phyloP scores from a whole-genome alignment of 2,329 filamentous ascomycete genomes.

The Knufia petricola region DNA sequence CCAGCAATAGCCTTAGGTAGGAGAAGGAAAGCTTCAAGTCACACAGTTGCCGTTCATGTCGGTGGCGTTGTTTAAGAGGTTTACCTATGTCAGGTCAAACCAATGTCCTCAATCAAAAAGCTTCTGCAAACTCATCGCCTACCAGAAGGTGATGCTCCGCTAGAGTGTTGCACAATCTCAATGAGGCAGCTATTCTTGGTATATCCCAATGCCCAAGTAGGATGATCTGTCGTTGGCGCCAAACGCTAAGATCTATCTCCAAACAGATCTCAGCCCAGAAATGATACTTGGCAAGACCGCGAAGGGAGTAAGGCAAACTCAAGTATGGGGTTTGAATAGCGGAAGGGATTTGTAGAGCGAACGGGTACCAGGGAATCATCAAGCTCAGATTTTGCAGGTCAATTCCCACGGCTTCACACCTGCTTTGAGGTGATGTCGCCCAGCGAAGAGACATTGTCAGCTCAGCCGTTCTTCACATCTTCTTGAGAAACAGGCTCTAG shows the following conservation, averaged over 20 bases:
- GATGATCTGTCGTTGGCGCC: neutral
- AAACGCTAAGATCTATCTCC: neutral
- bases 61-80: conserved; percentile 4
- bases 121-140: neutral
- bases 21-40: neutral
- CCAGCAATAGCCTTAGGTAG: neutral
- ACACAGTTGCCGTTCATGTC: neutral
- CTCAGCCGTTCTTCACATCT: neutral
- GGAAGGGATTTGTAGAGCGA: conserved; percentile 2
- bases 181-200: neutral
- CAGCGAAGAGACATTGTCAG: neutral
- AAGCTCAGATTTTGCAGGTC: neutral
- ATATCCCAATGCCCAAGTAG: neutral
- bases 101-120: neutral
- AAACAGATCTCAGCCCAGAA: neutral
- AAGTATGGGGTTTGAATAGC: neutral
- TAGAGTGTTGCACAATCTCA: neutral
- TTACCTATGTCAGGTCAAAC: neutral
- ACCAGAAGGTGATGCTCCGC: neutral
- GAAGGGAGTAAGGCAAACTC: neutral
- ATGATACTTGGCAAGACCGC: neutral
- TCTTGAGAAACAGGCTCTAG: neutral
- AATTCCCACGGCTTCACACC: neutral
- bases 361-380: neutral
- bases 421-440: no score